Base-by-base conservation (phyloP, 1,284 basidiomycete genomes). In the Vanrija humicola region DNA sequence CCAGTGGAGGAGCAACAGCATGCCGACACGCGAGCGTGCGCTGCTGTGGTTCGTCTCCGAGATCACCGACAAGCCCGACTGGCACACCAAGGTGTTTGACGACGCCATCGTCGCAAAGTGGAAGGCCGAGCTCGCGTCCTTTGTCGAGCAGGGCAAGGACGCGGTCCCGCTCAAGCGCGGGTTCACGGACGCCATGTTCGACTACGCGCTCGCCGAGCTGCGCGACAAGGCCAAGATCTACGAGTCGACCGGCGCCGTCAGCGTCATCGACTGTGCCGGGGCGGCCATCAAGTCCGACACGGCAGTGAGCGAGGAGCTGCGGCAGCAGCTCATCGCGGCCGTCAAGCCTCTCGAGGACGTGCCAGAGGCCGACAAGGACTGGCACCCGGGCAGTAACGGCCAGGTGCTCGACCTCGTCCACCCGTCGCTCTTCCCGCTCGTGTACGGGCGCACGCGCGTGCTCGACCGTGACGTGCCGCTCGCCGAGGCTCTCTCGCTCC, bases 351-450 rank as follows among this genome's bases (percentile, higher is more conserved):
- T 55, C 23, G 53, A 58, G 43, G 38, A 48, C 15, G 47, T 52
- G 19, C 52, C 52, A 3, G 45, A 29, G 9, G 16, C 42, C 18
- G 49, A 58, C 15, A 52, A 52, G 43, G 56, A 58, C 53, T 58
- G 56, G 56, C 56, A 58, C 50, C 56, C 56, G 3, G 56, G 56
- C 15, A 48, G 45, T n/a, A 34, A 58, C n/a, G 47, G 38, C 15
- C 26, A 46, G 49, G 56, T 58, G 19, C 56, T 58, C 43, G 57
- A 59, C 38, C 49, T 59, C 34, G 57, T 59, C 5, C 57, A 59
- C 50, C 57, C 57, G 6, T 55, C 53, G 8, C 53, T 59, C 21
- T 59, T 43, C 38, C 50, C 53, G 14, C 53, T 59, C 2, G 57
- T 59, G n/a, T 59, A 52, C 40, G 57, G 57, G 46, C 45, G 46